phyloP scores from a whole-genome alignment of 805 yeast species.

The Schwanniomyces occidentalis region DNA sequence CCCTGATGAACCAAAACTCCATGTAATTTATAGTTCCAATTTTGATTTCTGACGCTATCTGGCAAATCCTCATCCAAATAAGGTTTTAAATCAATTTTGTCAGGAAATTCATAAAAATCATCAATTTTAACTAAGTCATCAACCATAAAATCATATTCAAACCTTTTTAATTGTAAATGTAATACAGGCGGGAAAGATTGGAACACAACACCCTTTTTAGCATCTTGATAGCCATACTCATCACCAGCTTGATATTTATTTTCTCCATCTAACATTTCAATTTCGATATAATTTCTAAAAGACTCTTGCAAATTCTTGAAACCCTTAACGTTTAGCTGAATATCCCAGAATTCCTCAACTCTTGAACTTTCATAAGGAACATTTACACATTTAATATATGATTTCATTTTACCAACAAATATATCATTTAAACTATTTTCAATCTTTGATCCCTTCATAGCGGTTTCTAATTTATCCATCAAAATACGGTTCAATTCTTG shows the following conservation, averaged over 20 bases:
- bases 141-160: constrained; percentile 88
- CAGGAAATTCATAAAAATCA: constrained; percentile 88
- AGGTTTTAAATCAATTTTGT: constrained; percentile 74
- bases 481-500: constrained; percentile 93
- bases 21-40: constrained; percentile 81
- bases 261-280: constrained; percentile 89
- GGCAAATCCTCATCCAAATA: constrained; percentile 63
- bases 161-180: constrained; percentile 90
- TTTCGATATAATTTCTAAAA: constrained; percentile 82
- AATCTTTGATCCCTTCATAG: constrained; percentile 86
- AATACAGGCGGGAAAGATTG: constrained; percentile 88
- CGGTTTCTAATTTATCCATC: constrained; percentile 89
- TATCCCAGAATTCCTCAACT: constrained; percentile 96
- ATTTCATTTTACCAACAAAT: constrained; percentile 96
- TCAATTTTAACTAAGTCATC: constrained; percentile 89
- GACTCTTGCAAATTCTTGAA: constrained; percentile 70
- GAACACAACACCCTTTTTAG: constrained; percentile 93
- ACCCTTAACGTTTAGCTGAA: constrained; percentile 90
- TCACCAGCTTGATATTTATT: constrained; percentile 90
- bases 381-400: constrained; percentile 87
- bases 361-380: constrained; percentile 93
- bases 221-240: constrained; percentile 88
- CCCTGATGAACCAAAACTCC: constrained; percentile 97
- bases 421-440: constrained; percentile 60
- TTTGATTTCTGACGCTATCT: constrained; percentile 44